These are phyloP conservation scores for Zygnema cylindricum DNA, from an alignment of 139 green algal species.

Conservation along the genomic window DNA sequence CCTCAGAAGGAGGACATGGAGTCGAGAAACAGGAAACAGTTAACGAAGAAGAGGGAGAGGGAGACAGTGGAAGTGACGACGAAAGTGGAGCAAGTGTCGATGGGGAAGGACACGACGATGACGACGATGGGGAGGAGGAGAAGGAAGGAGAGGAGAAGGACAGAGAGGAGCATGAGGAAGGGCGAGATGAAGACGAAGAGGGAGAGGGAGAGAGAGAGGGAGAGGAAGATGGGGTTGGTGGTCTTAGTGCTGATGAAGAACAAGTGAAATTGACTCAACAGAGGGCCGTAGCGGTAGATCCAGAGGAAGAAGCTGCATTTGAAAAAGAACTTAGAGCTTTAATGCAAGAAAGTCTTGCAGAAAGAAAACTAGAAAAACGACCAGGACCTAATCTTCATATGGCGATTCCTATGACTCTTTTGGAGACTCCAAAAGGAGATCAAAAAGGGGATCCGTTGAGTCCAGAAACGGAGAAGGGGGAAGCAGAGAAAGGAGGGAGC, in stretches of 20 bases:
- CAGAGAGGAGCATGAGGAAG: constrained; percentile 42
- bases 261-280: constrained; percentile 44
- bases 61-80: constrained; percentile 43
- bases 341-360: constrained; percentile 57
- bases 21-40: constrained; percentile 26
- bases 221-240: constrained; percentile 6
- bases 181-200: constrained; percentile 54
- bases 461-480: background rate
- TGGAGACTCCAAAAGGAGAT: background rate
- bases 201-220: constrained; percentile 18
- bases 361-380: constrained; percentile 50
- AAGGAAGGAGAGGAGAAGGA: constrained; percentile 24
- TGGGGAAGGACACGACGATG: constrained; percentile 55
- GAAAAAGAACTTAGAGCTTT: constrained; percentile 58
- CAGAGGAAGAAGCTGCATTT: constrained; percentile 55
- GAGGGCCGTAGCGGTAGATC: constrained; percentile 16
- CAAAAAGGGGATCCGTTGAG: background rate
- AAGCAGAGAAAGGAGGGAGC: constrained; percentile 4
- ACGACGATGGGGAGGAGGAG: constrained; percentile 41
- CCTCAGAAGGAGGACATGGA: constrained; percentile 8
- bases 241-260: constrained; percentile 45
- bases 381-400: constrained; percentile 16
- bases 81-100: constrained; percentile 28
- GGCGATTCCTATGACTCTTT: constrained; percentile 37
- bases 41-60: constrained; percentile 49